phyloP scores from a whole-genome alignment of 139 green algal genomes.

The Closterium sp. region DNA sequence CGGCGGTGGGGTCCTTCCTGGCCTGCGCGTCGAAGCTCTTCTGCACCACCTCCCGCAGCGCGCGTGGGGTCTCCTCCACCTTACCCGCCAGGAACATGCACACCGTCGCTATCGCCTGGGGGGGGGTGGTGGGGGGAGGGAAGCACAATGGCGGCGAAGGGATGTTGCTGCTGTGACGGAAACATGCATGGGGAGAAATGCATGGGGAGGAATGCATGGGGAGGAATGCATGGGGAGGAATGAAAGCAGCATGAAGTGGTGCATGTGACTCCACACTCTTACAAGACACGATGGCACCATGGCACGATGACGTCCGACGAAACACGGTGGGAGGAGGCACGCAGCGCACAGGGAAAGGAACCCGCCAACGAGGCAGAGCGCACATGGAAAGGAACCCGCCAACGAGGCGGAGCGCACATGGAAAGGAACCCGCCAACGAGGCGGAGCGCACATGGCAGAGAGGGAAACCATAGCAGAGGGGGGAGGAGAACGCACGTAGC shows the following conservation, averaged over 20 bases:
- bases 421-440: too few relatives aligned
- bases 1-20: slow-evolving; percentile 34
- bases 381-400: neutral
- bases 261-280: too few relatives aligned
- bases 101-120: slow-evolving; percentile 72
- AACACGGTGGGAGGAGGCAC: too few relatives aligned
- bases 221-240: too few relatives aligned
- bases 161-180: neutral
- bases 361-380: too few relatives aligned
- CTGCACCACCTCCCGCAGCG: slow-evolving; percentile 61
- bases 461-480: neutral
- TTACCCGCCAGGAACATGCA: slow-evolving; percentile 86
- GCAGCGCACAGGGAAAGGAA: neutral
- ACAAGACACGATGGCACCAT: too few relatives aligned
- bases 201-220: too few relatives aligned
- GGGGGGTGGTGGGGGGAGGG: too few relatives aligned
- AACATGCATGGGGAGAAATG: too few relatives aligned
- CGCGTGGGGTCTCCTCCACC: slow-evolving; percentile 78
- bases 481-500: slow-evolving; percentile 35
- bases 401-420: neutral
- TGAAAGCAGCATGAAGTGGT: too few relatives aligned
- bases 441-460: neutral
- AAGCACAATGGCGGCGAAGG: neutral
- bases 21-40: slow-evolving; percentile 12
- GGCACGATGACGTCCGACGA: too few relatives aligned